Conservation (phyloP, 257 asterid genomes). For the Orobanche coerulescens region DNA sequence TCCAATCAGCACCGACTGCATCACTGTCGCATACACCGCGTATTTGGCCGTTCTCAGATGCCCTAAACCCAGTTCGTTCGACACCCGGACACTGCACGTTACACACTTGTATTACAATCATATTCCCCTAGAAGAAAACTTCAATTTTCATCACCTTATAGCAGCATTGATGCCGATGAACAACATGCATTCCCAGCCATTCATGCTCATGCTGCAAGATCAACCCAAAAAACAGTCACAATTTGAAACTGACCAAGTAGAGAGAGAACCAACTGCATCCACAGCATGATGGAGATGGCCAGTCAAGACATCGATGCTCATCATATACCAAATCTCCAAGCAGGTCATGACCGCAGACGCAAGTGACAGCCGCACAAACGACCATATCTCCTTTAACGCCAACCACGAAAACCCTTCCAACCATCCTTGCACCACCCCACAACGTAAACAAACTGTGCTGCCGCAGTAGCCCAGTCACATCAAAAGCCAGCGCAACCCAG, state of each 20-base stretch:
- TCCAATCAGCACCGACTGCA: conserved; percentile 66
- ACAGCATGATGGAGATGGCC: conserved; percentile 72
- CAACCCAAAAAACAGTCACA: not conserved
- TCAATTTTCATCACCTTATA: conserved; percentile 46
- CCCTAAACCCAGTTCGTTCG: conserved; percentile 68
- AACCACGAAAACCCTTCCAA: conserved; percentile 68
- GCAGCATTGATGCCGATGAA: conserved; percentile 83
- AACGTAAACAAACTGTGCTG: conserved; percentile 59
- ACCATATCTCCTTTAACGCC: conserved; percentile 66
- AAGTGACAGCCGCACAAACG: conserved; percentile 69
- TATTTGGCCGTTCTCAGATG: conserved; percentile 71
- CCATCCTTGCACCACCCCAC: conserved; percentile 81
- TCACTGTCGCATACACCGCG: conserved; percentile 41
- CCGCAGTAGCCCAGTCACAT: conserved; percentile 49
- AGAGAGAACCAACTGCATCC: conserved; percentile 66
- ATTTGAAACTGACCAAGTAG: conserved; percentile 53
- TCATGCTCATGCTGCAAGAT: conserved; percentile 51
- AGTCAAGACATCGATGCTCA: conserved; percentile 60
- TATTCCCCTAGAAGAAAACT: too few relatives aligned
- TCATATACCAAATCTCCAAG: conserved; percentile 83
- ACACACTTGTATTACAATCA: too few relatives aligned
- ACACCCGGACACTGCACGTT: conserved; percentile 60
- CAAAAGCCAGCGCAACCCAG: conserved; percentile 52
- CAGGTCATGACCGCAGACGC: conserved; percentile 88
- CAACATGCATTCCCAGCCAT: conserved; percentile 71